Base-by-base conservation (phyloP, 495 filamentous ascomycete species). In the Darksidea phi region DNA sequence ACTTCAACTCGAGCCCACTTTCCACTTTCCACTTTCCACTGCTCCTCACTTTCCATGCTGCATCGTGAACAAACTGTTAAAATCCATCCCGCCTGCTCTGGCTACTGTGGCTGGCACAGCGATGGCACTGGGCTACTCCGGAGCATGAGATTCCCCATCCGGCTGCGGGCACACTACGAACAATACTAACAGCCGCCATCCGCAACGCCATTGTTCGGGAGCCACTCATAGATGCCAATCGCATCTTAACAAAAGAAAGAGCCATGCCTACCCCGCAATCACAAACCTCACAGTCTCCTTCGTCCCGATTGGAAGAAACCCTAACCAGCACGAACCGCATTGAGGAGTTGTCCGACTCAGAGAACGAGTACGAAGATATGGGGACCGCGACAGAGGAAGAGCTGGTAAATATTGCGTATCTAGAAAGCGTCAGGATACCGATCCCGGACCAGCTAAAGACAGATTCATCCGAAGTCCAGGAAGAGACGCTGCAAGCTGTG, bases 371-470 rank as follows among this genome's bases (percentile, higher is more conserved):
- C 51, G 53, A 63, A 48, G 69, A 68, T 68, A 76, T 68, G 25
- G 64, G 28, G 5, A 26, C 55, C 3, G 37, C 48, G 32, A 15
- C 47, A 21, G 18, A 11, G 13, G 20, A 55, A n/a, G 37, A 58
- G 54, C 11, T 11, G 48, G 54, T 34, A 1, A 45, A 58, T 38
- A 26, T 26, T 15, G 54, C n/a, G 6, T 64, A 64, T 53, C 68
- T 94, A 73, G 67, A 56, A 85, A 49, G 54, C 13, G 18, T 68
- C 13, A 32, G 37, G 21, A 24, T 88, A 4, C 74, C 78, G 38
- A 79, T 97, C 66, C 78, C 75, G 56, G 93, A 97, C 73, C 52
- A 68, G 4, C 78, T 92, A 49, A 69, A 76, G 48, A 96, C 94
- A 10, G 73, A 81, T 46, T 86, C 90, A 25, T 88, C 86, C 1